Conservation (phyloP, 2,329 filamentous ascomycete species). For the Cladosporium sphaerospermum region DNA sequence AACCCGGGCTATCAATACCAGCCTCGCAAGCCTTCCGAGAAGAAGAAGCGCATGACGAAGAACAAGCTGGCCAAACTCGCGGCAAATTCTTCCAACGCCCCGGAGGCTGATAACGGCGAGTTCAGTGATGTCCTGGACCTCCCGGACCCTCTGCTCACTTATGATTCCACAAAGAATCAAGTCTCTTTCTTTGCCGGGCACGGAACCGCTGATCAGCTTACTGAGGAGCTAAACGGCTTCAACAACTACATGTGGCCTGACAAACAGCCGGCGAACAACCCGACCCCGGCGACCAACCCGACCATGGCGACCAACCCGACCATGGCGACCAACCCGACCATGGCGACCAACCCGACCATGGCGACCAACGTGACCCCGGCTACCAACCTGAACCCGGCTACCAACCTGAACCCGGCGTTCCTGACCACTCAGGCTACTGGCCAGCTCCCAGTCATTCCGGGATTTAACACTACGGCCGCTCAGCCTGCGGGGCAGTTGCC, state of each 20-base stretch:
- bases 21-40: constrained; percentile 41
- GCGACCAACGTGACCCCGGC: no score
- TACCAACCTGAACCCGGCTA: no score
- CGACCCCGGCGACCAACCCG: no score
- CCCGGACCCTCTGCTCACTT: not conserved
- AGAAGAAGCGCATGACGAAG: constrained; percentile 40
- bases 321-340: no score
- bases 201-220: not conserved
- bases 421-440: no score
- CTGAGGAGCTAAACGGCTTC: not conserved
- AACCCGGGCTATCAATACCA: constrained; percentile 43
- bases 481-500: no score
- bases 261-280: not conserved
- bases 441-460: no score
- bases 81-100: not conserved
- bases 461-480: no score
- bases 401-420: no score
- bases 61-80: constrained; percentile 27
- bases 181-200: not conserved
- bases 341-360: no score
- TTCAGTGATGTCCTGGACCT: not conserved
- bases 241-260: not conserved
- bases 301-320: no score
- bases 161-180: not conserved
- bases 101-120: not conserved